phyloP scores from a whole-genome alignment of 1,284 basidiomycete genomes.

The Ganoderma meredithae region DNA sequence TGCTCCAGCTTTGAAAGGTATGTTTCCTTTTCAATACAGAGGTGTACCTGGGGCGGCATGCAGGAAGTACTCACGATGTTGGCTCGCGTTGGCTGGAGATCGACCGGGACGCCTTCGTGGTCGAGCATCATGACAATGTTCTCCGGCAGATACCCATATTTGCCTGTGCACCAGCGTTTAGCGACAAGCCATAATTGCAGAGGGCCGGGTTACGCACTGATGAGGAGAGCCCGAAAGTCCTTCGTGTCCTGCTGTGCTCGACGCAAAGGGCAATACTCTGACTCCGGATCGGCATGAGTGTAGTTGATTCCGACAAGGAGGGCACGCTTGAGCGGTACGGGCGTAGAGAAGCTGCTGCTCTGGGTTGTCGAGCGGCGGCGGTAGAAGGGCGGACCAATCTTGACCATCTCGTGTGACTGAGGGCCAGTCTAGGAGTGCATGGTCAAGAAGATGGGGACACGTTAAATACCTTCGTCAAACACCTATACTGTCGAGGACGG shows the following conservation, averaged over 20 bases:
- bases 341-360: not conserved
- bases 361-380: constrained; percentile 13
- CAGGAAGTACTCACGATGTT: constrained; percentile 27
- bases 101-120: not conserved
- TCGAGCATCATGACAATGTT: constrained; percentile 25
- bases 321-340: constrained; percentile 15
- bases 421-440: not conserved
- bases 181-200: not conserved
- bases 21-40: not conserved
- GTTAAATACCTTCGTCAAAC: not conserved
- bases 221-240: constrained; percentile 20
- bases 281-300: not conserved
- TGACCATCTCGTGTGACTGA: constrained; percentile 11
- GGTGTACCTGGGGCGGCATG: not conserved
- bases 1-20: constrained; percentile 16
- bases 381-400: constrained; percentile 14
- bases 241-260: constrained; percentile 16
- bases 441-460: not conserved
- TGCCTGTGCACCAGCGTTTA: not conserved
- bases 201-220: constrained; percentile 9
- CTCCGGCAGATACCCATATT: constrained; percentile 20
- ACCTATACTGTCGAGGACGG: not conserved
- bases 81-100: constrained; percentile 20
- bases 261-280: constrained; percentile 5
- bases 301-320: constrained; percentile 26